These are phyloP conservation scores for Camelina laxa DNA, from an alignment of 345 rosid species.

Conservation along the genomic window DNA sequence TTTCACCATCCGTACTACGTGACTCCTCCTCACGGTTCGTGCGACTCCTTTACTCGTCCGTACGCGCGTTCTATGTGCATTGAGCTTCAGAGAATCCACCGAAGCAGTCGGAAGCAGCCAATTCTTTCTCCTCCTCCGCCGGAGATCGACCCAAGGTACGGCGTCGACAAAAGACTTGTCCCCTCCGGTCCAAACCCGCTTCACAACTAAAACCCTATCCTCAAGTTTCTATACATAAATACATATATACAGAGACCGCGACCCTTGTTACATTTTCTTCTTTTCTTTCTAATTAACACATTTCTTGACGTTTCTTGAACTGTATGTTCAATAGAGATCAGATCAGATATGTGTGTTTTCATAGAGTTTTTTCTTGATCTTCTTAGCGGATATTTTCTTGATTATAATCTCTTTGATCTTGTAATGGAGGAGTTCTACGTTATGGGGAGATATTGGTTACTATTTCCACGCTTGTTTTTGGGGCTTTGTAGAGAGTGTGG, in stretches of 20 bases:
- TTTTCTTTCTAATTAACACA: not conserved
- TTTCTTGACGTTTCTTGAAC: conserved; percentile 24
- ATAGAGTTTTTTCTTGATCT: not conserved
- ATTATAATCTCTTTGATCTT: conserved; percentile 20
- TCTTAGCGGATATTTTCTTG: conserved; percentile 15
- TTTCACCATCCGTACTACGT: conserved; percentile 37
- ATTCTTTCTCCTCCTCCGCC: conserved; percentile 27
- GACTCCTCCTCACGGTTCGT: conserved; percentile 38
- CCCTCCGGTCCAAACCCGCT: conserved; percentile 94
- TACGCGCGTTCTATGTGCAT: conserved; percentile 46
- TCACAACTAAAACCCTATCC: conserved; percentile 56
- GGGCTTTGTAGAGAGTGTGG: conserved; percentile 26
- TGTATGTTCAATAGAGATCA: not conserved
- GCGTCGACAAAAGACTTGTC: conserved; percentile 81
- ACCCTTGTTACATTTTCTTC: conserved; percentile 5
- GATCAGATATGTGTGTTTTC: not conserved
- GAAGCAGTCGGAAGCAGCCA: conserved; percentile 34
- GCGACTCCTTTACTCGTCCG: conserved; percentile 41
- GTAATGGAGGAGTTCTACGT: conserved; percentile 5
- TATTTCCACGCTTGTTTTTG: conserved; percentile 45
- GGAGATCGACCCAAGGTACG: conserved; percentile 82
- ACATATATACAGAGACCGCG: conserved; percentile 4
- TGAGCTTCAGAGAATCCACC: conserved; percentile 45
- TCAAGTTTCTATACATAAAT: conserved; percentile 16
- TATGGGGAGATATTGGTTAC: conserved; percentile 27